Conservation (phyloP, 768 basidiomycete genomes). For the Coprinopsis cinerea region DNA sequence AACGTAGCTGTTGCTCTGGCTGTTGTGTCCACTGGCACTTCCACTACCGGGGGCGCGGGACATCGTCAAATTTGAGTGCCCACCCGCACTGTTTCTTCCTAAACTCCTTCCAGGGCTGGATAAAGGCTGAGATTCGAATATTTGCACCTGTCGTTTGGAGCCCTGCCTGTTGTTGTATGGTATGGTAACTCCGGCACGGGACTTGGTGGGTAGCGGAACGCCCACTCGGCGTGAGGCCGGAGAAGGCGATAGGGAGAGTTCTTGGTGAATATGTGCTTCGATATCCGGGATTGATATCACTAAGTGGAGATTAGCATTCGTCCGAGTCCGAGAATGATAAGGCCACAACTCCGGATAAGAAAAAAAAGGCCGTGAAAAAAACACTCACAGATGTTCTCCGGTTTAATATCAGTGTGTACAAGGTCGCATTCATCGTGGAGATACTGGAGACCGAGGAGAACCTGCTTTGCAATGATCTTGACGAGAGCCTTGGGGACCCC, state of each 20-base stretch:
- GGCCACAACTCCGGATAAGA: conserved; percentile 9
- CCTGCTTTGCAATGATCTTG: conserved; percentile 80
- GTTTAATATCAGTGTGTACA: conserved; percentile 92
- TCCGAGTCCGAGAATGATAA: not conserved
- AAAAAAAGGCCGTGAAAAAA: conserved; percentile 9
- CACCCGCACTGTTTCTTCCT: conserved; percentile 22
- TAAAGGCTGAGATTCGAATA: conserved; percentile 77
- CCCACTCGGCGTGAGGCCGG: conserved; percentile 79
- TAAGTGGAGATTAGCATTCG: conserved; percentile 30
- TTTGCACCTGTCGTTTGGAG: conserved; percentile 64
- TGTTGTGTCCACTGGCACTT: conserved; percentile 35
- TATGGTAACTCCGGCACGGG: conserved; percentile 55
- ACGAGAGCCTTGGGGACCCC: conserved; percentile 80
- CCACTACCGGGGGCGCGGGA: conserved; percentile 22
- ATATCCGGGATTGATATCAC: conserved; percentile 83
- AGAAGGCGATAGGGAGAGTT: conserved; percentile 60
- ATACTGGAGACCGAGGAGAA: conserved; percentile 85
- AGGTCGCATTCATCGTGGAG: conserved; percentile 90
- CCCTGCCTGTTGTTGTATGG: conserved; percentile 47
- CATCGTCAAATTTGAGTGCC: conserved; percentile 24
- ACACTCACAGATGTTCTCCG: conserved; percentile 87
- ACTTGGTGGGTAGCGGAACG: conserved; percentile 65
- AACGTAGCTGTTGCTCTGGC: conserved; percentile 36
- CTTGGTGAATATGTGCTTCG: conserved; percentile 63
- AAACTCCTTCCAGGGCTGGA: conserved; percentile 45